These are phyloP conservation scores for Linnemannia zychae DNA, from an alignment of 192 early-diverging fungal species.

Conservation along the genomic window DNA sequence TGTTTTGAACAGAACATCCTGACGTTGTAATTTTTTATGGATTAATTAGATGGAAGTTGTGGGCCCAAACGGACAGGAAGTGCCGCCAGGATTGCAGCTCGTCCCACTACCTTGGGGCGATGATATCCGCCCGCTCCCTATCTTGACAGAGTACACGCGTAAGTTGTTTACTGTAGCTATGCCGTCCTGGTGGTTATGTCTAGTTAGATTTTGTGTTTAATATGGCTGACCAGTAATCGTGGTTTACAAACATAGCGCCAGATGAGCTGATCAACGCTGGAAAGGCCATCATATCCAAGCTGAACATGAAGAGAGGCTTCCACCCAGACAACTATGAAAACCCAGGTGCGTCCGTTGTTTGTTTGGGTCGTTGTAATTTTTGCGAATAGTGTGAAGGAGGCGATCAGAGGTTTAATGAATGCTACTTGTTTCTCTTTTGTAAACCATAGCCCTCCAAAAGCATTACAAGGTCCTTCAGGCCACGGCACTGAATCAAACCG, in stretches of 20 bases:
- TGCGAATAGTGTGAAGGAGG: no score
- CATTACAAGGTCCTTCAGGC: conserved; percentile 57
- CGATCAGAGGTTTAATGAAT: neutral
- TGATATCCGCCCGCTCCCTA: conserved; percentile 70
- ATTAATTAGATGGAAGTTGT: conserved; percentile 62
- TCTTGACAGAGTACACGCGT: conserved; percentile 33
- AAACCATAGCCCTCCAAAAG: conserved; percentile 47
- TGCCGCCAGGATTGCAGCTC: conserved; percentile 76
- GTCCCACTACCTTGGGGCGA: conserved; percentile 83
- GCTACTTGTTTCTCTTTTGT: conserved; percentile 3
- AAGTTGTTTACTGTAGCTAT: no score
- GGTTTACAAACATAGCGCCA: conserved; percentile 30
- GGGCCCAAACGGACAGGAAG: conserved; percentile 61
- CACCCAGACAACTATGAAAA: conserved; percentile 58
- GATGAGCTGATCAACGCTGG: conserved; percentile 49
- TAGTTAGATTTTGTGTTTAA: no score
- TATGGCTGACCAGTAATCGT: neutral
- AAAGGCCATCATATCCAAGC: conserved; percentile 45
- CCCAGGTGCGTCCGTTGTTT: conserved; percentile 41
- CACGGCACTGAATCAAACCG: conserved; percentile 54
- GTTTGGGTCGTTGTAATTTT: no score
- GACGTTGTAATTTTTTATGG: no score
- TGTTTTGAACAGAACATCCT: no score
- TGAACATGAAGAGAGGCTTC: conserved; percentile 60
- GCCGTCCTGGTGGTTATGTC: no score